phyloP scores from a whole-genome alignment of 164 flowering plant species.

The Cinnamomum chago region DNA sequence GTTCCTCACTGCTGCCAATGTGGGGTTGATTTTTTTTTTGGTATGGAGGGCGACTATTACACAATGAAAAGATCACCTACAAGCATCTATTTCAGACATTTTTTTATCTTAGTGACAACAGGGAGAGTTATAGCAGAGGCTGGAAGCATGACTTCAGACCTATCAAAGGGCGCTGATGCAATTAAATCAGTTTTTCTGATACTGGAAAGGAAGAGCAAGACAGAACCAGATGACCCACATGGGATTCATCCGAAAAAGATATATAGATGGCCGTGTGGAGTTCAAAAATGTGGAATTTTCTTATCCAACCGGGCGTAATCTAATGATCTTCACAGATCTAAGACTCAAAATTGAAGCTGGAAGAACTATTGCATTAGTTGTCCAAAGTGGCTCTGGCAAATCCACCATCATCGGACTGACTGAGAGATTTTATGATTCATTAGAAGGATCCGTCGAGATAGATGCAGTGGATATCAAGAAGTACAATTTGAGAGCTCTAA shows the following conservation, averaged over 20 bases:
- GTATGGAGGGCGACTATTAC: too few relatives aligned
- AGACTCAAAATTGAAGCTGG: slow-evolving; percentile 41
- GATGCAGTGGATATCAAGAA: slow-evolving; percentile 36
- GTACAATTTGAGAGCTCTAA: slow-evolving; percentile 39
- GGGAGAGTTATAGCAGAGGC: too few relatives aligned
- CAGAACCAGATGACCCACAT: slow-evolving; percentile 26
- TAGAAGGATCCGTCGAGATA: slow-evolving; percentile 26
- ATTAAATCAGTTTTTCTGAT: slow-evolving; percentile 20
- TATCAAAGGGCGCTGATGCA: slow-evolving; percentile 28
- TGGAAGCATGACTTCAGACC: slow-evolving; percentile 27
- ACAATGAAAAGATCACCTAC: too few relatives aligned
- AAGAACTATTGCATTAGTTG: slow-evolving; percentile 44
- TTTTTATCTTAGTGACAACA: too few relatives aligned
- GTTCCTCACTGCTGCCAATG: too few relatives aligned
- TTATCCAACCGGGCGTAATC: slow-evolving; percentile 49
- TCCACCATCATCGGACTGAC: slow-evolving; percentile 47
- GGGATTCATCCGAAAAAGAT: slow-evolving; percentile 21
- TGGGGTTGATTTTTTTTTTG: too few relatives aligned
- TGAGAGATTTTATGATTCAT: slow-evolving; percentile 52
- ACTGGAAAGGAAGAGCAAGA: slow-evolving; percentile 23
- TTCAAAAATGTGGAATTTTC: slow-evolving; percentile 32
- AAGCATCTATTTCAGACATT: too few relatives aligned
- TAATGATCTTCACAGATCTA: slow-evolving; percentile 34
- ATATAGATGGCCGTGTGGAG: slow-evolving; percentile 29
- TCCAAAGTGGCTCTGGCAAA: slow-evolving; percentile 58